Base-by-base conservation (phyloP, 2,329 filamentous ascomycete species). In the Colletotrichum incanum region DNA sequence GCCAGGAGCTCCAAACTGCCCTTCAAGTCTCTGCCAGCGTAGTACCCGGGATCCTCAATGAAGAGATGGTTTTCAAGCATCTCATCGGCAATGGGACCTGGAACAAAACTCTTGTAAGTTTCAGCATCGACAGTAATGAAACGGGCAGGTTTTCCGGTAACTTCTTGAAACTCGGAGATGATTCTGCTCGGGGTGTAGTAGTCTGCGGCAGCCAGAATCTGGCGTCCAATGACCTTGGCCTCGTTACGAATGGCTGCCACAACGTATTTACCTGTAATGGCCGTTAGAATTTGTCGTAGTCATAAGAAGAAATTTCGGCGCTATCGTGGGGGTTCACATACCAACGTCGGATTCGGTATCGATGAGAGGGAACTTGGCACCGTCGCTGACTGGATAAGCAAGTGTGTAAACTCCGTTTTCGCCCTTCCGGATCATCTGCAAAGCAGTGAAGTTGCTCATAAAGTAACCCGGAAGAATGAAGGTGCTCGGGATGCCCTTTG, bases 401-500 rank as follows among this genome's bases (percentile, higher is more conserved):
- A 79, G 45, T 0, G 45, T 70, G 34, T 79, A 75, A 14, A 77
- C 75, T 56, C 77, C 80, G n/a, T 78, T 76, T 5, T 78, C 78
- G 39, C 65, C 73, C 67, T 78, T 76, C 7, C 75, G 75, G 39
- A 76, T 74, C 31, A 75, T 37, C 71, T 78, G 72, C 28, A 71
- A 26, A 1, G 47, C 72, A 28, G 79, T 75, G 34, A 85, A 80
- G 67, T 89, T 89, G 74, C 84, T 83, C 87, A 89, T 89, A 73
- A 87, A 90, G 49, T 81, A 82, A 0, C 82, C 88, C 0, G 87
- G 84, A 4, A 84, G 79, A 73, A 86, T 84, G 76, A 87, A 89
- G 0, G 87, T 82, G 58, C 83, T 83, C 14, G 84, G 83, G 5
- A 89, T 78, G 0, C 81, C 83, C 0, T 86, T 75, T 0, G 73